These are phyloP conservation scores for Suhomyces yuchorum DNA, from an alignment of 1,139 yeast genomes.

Conservation along the genomic window DNA sequence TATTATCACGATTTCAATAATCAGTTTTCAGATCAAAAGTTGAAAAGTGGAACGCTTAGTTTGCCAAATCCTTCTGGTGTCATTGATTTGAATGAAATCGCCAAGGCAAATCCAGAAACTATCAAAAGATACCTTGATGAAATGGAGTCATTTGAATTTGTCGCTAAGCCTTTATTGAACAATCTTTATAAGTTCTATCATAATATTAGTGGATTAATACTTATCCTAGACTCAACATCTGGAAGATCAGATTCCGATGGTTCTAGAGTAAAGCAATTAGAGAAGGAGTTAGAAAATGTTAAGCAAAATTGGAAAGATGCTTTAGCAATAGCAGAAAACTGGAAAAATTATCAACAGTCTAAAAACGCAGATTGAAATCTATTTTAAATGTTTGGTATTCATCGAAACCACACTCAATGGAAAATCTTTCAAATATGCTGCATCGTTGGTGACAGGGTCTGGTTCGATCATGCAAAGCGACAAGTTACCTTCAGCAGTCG, in stretches of 20 bases:
- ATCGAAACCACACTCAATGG: slow-evolving; percentile 35
- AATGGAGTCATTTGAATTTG: slow-evolving; percentile 41
- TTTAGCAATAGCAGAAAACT: slow-evolving; percentile 47
- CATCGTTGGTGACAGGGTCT: slow-evolving; percentile 2
- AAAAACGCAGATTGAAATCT: slow-evolving; percentile 1
- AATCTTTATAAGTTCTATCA: slow-evolving; percentile 24
- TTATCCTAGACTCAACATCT: slow-evolving; percentile 18
- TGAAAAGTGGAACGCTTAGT: slow-evolving; percentile 16
- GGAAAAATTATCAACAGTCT: slow-evolving; percentile 33
- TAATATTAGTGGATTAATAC: slow-evolving; percentile 27
- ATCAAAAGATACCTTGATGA: slow-evolving; percentile 30
- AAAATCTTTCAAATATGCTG: slow-evolving; percentile 32
- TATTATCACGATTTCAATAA: slow-evolving; percentile 33
- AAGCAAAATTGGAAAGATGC: slow-evolving; percentile 49
- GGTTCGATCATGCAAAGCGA: slow-evolving; percentile 23
- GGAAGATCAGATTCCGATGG: slow-evolving; percentile 12
- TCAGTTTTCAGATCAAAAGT: slow-evolving; percentile 25
- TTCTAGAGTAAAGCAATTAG: slow-evolving; percentile 29
- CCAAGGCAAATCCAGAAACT: slow-evolving; percentile 22
- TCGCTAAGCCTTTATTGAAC: slow-evolving; percentile 37
- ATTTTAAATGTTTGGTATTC: slow-evolving; percentile 33
- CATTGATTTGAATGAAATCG: slow-evolving; percentile 29
- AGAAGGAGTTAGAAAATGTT: slow-evolving; percentile 39
- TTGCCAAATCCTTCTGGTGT: slow-evolving; percentile 39
- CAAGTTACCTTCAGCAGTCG: slow-evolving; percentile 22